Evolutionary conservation across 805 yeast genomes (phyloP).

Genomic region (Blastobotrys chiropterorum): DNA sequence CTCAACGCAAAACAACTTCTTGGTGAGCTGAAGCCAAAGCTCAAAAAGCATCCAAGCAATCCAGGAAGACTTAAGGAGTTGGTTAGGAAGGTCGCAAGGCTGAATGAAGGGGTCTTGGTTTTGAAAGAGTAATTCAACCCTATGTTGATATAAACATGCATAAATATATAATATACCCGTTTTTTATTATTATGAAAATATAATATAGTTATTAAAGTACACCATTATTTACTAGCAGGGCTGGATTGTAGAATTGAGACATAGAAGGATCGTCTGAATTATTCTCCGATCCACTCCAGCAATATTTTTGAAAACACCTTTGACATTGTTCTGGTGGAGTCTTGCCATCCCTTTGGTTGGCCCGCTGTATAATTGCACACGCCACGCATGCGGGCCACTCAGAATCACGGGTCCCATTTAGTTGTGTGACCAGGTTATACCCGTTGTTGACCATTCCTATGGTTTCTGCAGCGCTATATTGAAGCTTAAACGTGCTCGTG

Average conservation of each 20-base stretch:
- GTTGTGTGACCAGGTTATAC: slow-evolving; percentile 63
- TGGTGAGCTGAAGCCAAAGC: slow-evolving; percentile 52
- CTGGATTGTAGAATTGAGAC: slow-evolving; percentile 11
- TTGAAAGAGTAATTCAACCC: slow-evolving; percentile 8
- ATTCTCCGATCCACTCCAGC: slow-evolving; percentile 56
- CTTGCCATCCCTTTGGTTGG: slow-evolving; percentile 61
- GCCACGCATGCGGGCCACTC: slow-evolving; percentile 72
- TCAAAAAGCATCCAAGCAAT: slow-evolving; percentile 58
- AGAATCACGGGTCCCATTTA: slow-evolving; percentile 46
- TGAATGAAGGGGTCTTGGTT: slow-evolving; percentile 39
- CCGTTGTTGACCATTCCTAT: slow-evolving; percentile 65
- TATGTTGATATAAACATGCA: not conserved
- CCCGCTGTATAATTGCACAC: slow-evolving; percentile 80
- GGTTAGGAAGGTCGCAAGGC: slow-evolving; percentile 51
- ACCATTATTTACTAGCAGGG: not conserved
- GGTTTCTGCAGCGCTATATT: slow-evolving; percentile 54
- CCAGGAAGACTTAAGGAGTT: slow-evolving; percentile 52
- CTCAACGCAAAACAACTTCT: slow-evolving; percentile 59
- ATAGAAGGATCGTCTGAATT: slow-evolving; percentile 24
- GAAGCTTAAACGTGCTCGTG: slow-evolving; percentile 64
- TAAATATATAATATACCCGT: not conserved
- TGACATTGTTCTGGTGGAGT: slow-evolving; percentile 66
- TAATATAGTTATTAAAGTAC: not conserved
- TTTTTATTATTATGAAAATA: not conserved
- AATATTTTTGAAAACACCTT: slow-evolving; percentile 64